Conservation (phyloP, 2,329 filamentous ascomycete species). For the Penicillium sp. region DNA sequence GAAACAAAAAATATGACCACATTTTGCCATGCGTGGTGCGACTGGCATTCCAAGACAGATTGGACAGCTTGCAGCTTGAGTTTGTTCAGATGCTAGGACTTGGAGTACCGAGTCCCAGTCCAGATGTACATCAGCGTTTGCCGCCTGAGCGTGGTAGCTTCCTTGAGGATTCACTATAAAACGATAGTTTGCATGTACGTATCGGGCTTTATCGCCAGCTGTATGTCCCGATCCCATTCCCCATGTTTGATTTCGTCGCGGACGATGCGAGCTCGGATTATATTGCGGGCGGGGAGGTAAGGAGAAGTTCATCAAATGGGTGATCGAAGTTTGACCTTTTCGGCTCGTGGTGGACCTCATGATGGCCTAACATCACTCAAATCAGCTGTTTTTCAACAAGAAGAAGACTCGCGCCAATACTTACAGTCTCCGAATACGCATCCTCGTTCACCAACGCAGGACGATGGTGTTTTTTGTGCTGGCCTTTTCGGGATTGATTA, state of each 20-base stretch:
- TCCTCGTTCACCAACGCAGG: slow-evolving; percentile 77
- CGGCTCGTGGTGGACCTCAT: slow-evolving; percentile 65
- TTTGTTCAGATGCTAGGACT: slow-evolving; percentile 83
- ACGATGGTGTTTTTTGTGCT: slow-evolving; percentile 77
- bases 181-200: slow-evolving; percentile 93
- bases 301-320: slow-evolving; percentile 90
- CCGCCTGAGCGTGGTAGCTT: slow-evolving; percentile 74
- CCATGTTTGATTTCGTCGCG: slow-evolving; percentile 72
- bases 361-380: slow-evolving; percentile 45
- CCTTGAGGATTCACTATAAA: slow-evolving; percentile 86
- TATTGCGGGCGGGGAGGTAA: slow-evolving; percentile 67
- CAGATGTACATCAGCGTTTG: slow-evolving; percentile 81
- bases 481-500: slow-evolving; percentile 70
- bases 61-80: slow-evolving; percentile 82
- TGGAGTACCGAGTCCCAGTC: slow-evolving; percentile 91
- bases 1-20: slow-evolving; percentile 94
- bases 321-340: slow-evolving; percentile 94
- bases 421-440: slow-evolving; percentile 74
- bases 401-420: slow-evolving; percentile 25
- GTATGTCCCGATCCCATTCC: slow-evolving; percentile 86
- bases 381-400: neutral
- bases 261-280: slow-evolving; percentile 54
- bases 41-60: slow-evolving; percentile 93
- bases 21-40: slow-evolving; percentile 93
- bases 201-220: slow-evolving; percentile 83